These are phyloP conservation scores for Rhodotorula sp. DNA, from an alignment of 1,284 basidiomycete species.

Conservation along the genomic window DNA sequence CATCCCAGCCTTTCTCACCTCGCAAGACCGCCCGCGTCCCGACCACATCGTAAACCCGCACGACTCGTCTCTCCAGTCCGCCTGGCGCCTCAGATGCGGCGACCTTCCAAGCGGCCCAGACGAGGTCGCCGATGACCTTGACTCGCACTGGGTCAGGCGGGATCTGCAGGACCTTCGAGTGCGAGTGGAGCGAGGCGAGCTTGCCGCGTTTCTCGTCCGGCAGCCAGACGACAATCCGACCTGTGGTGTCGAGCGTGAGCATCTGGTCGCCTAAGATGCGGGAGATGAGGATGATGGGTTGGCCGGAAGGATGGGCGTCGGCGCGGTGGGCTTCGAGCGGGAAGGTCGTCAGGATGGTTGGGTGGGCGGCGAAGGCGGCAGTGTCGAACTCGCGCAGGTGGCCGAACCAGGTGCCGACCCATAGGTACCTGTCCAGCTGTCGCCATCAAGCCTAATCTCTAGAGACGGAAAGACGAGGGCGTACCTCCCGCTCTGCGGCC, in stretches of 20 bases:
- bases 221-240: conserved; percentile 22
- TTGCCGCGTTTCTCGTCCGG: not conserved
- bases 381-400: conserved; percentile 17
- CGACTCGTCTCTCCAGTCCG: not conserved
- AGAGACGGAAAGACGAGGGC: not conserved
- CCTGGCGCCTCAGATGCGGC: not conserved
- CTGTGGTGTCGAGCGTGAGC: conserved; percentile 19
- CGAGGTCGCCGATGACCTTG: not conserved
- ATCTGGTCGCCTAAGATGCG: not conserved
- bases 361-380: not conserved
- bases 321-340: not conserved
- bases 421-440: conserved; percentile 20
- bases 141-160: not conserved
- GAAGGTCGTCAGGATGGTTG: not conserved
- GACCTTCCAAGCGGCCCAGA: conserved; percentile 4
- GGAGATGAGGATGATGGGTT: not conserved
- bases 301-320: conserved; percentile 20
- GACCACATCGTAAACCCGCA: not conserved
- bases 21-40: not conserved
- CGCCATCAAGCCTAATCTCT: no score
- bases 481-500: conserved; percentile 6
- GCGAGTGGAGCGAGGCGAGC: conserved; percentile 8
- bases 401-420: conserved; percentile 18
- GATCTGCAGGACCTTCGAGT: conserved; percentile 8
- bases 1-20: conserved; percentile 6